Evolutionary conservation across 1,284 basidiomycete genomes (phyloP).

Genomic region (Cutaneotrichosporon curvatum): DNA sequence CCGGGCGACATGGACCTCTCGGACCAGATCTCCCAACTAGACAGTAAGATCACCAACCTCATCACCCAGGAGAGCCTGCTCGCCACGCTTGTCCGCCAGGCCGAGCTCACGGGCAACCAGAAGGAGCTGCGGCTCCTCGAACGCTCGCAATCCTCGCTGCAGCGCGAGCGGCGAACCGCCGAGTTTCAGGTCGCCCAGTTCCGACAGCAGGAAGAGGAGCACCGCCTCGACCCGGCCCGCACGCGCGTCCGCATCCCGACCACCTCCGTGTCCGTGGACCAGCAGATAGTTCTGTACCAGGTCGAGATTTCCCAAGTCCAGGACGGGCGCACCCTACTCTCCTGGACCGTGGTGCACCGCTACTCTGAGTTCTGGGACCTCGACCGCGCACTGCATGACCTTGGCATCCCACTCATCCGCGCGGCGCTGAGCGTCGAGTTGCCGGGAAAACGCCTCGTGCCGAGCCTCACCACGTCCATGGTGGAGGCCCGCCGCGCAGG

Average conservation of each 20-base stretch:
- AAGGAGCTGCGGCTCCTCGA: slow-evolving; percentile 75
- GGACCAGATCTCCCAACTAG: slow-evolving; percentile 68
- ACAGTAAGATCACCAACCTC: slow-evolving; percentile 65
- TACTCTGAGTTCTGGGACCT: slow-evolving; percentile 92
- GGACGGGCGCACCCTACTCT: slow-evolving; percentile 68
- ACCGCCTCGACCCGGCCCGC: slow-evolving; percentile 67
- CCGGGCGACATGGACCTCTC: slow-evolving; percentile 81
- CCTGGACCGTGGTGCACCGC: slow-evolving; percentile 84
- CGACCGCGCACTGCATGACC: slow-evolving; percentile 63
- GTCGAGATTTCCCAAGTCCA: slow-evolving; percentile 81
- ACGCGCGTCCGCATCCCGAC: slow-evolving; percentile 72
- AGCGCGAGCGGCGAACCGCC: slow-evolving; percentile 72
- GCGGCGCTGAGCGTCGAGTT: slow-evolving; percentile 53
- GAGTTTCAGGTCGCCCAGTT: slow-evolving; percentile 84
- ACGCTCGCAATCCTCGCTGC: slow-evolving; percentile 72
- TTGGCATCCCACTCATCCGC: slow-evolving; percentile 7
- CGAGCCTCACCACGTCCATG: slow-evolving; percentile 65
- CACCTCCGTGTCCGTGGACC: slow-evolving; percentile 63
- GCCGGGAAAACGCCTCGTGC: slow-evolving; percentile 82
- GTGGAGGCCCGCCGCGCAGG: slow-evolving; percentile 71
- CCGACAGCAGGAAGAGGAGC: slow-evolving; percentile 80
- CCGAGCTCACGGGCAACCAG: slow-evolving; percentile 82
- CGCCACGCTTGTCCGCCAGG: slow-evolving; percentile 80
- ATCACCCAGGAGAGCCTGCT: slow-evolving; percentile 75
- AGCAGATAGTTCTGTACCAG: slow-evolving; percentile 84